Percentiles rank a stretch among this genome's conserved stretches.
phyloP scores from a whole-genome alignment of 495 filamentous ascomycete genomes.

The Aspergillus homomorphus region DNA sequence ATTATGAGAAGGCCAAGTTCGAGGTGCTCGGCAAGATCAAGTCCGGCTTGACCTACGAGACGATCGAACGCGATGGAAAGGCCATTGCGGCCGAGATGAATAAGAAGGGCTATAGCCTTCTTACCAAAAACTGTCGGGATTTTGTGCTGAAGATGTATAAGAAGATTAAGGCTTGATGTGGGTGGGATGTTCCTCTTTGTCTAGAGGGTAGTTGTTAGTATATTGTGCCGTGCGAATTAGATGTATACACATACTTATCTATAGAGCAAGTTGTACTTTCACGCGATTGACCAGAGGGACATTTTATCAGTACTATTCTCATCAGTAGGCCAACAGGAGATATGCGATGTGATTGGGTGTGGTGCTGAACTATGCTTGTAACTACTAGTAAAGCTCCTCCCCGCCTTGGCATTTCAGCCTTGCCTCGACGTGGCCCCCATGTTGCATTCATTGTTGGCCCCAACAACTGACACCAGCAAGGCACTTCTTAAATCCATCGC shows the following conservation, averaged over 20 bases:
- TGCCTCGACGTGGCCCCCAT: neutral
- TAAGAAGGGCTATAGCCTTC: neutral
- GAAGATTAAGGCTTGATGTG: conserved; percentile 1
- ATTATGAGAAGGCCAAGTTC: neutral
- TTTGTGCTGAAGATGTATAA: conserved; percentile 1
- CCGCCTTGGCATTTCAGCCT: neutral
- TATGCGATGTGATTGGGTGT: neutral
- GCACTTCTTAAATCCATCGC: neutral
- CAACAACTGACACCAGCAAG: neutral
- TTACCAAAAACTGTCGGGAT: conserved; percentile 2
- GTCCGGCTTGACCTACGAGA: neutral
- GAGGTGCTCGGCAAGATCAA: neutral
- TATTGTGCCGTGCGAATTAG: no score
- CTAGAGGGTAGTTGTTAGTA: no score
- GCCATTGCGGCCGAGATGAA: neutral
- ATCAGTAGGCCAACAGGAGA: conserved; percentile 10
- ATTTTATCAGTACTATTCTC: no score
- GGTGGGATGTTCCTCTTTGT: no score
- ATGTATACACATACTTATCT: no score
- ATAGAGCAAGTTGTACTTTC: no score
- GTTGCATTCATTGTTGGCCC: neutral
- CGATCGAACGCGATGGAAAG: neutral
- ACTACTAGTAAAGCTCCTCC: neutral
- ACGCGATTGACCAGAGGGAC: no score
- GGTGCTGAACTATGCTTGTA: neutral